phyloP scores from a whole-genome alignment of 352 stramenopile species.

The Globisporangium emineosum region DNA sequence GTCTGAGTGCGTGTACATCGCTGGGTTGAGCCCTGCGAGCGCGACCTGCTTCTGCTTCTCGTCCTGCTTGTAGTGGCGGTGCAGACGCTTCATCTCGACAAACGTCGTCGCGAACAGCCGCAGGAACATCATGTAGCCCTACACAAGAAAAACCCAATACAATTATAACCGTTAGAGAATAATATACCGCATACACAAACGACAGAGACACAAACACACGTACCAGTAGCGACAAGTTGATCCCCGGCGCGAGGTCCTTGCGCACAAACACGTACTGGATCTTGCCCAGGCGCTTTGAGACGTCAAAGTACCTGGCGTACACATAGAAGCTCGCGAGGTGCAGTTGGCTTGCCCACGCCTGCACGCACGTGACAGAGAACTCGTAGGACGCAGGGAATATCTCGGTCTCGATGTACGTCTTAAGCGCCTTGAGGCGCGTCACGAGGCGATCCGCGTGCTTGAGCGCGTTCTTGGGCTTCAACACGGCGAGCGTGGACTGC shows the following conservation, averaged over 20 bases:
- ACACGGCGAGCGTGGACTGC: neutral
- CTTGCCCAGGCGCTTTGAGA: conserved; percentile 61
- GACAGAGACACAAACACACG: neutral
- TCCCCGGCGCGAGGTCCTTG: conserved; percentile 46
- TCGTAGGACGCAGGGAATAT: conserved; percentile 57
- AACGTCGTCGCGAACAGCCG: conserved; percentile 50
- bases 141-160: too few species aligned
- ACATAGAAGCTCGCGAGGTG: conserved; percentile 81
- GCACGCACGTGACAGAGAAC: conserved; percentile 43
- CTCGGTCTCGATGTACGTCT: conserved; percentile 37
- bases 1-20: conserved; percentile 31
- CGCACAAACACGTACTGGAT: conserved; percentile 82
- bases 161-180: too few species aligned
- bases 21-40: conserved; percentile 12
- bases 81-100: conserved; percentile 51
- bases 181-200: neutral
- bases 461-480: conserved; percentile 21
- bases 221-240: conserved; percentile 75
- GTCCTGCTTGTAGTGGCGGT: conserved; percentile 39
- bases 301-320: conserved; percentile 60
- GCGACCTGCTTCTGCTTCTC: conserved; percentile 44
- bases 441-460: conserved; percentile 44
- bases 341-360: conserved; percentile 44
- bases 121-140: conserved; percentile 81
- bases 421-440: conserved; percentile 36